Percentiles rank a stretch among this genome's conserved stretches.
Conservation (phyloP, 495 filamentous ascomycete genomes). For the Penicillium arizonense region DNA sequence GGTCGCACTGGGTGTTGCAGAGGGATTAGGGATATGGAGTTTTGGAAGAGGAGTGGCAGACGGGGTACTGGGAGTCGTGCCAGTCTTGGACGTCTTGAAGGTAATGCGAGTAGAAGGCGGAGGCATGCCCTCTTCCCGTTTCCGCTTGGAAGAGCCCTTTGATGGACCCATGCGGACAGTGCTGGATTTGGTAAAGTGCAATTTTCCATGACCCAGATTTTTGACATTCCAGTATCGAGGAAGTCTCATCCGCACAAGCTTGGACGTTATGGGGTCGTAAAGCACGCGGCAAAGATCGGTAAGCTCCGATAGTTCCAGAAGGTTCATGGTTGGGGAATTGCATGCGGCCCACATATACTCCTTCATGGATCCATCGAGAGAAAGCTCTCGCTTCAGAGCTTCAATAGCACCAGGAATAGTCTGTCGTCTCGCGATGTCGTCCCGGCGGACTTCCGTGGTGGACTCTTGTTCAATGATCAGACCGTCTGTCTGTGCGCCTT, state of each 20-base stretch:
- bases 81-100: slow-evolving; percentile 44
- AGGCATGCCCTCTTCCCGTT: slow-evolving; percentile 43
- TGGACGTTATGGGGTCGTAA: slow-evolving; percentile 62
- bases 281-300: slow-evolving; percentile 74
- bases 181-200: slow-evolving; percentile 39
- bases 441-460: slow-evolving; percentile 63
- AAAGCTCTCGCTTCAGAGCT: slow-evolving; percentile 71
- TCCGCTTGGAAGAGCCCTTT: slow-evolving; percentile 41
- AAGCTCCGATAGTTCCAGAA: slow-evolving; percentile 74
- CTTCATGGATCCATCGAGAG: slow-evolving; percentile 59
- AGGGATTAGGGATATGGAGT: slow-evolving; percentile 37
- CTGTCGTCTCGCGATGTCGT: slow-evolving; percentile 66
- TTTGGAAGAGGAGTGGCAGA: slow-evolving; percentile 29
- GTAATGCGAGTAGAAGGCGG: slow-evolving; percentile 43
- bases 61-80: slow-evolving; percentile 18
- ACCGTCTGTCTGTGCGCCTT: slow-evolving; percentile 46
- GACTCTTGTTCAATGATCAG: slow-evolving; percentile 80
- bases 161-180: slow-evolving; percentile 30
- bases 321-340: slow-evolving; percentile 60
- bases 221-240: slow-evolving; percentile 70
- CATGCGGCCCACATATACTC: slow-evolving; percentile 76
- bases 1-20: slow-evolving; percentile 17
- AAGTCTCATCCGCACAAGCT: slow-evolving; percentile 61
- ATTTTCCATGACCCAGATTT: slow-evolving; percentile 53
- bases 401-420: slow-evolving; percentile 73